A percentile compares a stretch with the other conserved stretches of the same genome.
These are phyloP conservation scores for Naegleria lovaniensis DNA, from an alignment of 208 protist genomes.

Conservation along the genomic window DNA sequence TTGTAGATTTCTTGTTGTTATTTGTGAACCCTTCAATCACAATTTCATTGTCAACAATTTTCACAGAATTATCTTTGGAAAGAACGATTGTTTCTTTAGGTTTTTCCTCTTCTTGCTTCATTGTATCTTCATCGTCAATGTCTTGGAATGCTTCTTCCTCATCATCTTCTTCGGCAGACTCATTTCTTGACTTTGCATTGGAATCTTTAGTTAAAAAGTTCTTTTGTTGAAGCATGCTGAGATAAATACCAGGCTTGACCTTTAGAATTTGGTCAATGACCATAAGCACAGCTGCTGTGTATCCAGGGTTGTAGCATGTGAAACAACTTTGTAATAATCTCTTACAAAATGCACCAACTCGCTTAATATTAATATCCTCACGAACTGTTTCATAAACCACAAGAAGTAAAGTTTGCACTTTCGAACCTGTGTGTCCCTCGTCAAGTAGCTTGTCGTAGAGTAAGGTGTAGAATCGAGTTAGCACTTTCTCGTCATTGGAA, in stretches of 20 bases:
- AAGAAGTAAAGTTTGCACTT: background rate
- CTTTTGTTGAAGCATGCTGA: background rate
- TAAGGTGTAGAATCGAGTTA: background rate
- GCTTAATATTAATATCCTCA: background rate
- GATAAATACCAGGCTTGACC: background rate
- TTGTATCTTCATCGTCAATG: background rate
- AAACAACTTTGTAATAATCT: background rate
- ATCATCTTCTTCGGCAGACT: background rate
- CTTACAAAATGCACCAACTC: conserved; percentile 3
- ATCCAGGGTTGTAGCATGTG: background rate
- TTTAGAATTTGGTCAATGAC: background rate
- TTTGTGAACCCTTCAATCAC: background rate
- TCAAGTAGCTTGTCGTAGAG: background rate
- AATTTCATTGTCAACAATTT: conserved; percentile 15
- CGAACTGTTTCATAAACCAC: background rate
- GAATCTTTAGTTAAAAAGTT: background rate
- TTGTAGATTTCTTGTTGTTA: background rate
- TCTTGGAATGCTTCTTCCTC: conserved; percentile 1
- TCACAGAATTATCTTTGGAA: background rate
- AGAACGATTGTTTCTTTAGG: background rate
- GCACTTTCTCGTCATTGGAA: background rate
- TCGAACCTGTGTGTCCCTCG: background rate
- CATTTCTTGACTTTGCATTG: background rate
- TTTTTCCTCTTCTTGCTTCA: background rate
- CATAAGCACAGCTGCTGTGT: background rate